Conservation (phyloP, 2,329 filamentous ascomycete genomes). For the Neofusicoccum cordaticola region DNA sequence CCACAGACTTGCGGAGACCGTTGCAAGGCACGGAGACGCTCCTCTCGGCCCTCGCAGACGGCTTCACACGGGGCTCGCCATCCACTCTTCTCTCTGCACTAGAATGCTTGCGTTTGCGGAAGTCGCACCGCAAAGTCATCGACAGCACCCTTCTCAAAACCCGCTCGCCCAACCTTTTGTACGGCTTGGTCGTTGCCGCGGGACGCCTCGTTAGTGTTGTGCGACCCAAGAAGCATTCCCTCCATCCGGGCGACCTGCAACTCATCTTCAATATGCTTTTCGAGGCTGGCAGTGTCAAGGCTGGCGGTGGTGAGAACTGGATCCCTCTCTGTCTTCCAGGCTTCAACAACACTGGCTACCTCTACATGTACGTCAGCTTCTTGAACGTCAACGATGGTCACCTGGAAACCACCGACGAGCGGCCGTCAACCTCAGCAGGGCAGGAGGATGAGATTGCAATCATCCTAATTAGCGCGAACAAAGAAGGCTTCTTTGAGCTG, state of each 20-base stretch:
- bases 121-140: constrained; percentile 79
- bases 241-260: constrained; percentile 93
- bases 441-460: constrained; percentile 77
- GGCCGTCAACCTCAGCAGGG: constrained; percentile 34
- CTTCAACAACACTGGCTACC: constrained; percentile 93
- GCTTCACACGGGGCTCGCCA: constrained; percentile 88
- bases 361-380: constrained; percentile 99
- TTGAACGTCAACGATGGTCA: constrained; percentile 60
- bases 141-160: constrained; percentile 83
- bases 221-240: constrained; percentile 86
- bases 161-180: constrained; percentile 75
- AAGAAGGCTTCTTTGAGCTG: constrained; percentile 89
- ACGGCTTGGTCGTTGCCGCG: constrained; percentile 89
- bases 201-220: constrained; percentile 93
- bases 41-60: constrained; percentile 87
- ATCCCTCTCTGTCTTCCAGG: constrained; percentile 92
- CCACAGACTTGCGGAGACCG: constrained; percentile 87
- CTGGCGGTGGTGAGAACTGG: constrained; percentile 95
- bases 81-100: constrained; percentile 84
- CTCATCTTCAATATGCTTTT: constrained; percentile 99
- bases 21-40: constrained; percentile 88
- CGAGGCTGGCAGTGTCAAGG: constrained; percentile 86
- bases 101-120: constrained; percentile 89
- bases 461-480: constrained; percentile 86
- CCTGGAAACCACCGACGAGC: constrained; percentile 42